Evolutionary conservation across 1,284 basidiomycete genomes (phyloP).

Genomic region (Hemileia vastatrix): DNA sequence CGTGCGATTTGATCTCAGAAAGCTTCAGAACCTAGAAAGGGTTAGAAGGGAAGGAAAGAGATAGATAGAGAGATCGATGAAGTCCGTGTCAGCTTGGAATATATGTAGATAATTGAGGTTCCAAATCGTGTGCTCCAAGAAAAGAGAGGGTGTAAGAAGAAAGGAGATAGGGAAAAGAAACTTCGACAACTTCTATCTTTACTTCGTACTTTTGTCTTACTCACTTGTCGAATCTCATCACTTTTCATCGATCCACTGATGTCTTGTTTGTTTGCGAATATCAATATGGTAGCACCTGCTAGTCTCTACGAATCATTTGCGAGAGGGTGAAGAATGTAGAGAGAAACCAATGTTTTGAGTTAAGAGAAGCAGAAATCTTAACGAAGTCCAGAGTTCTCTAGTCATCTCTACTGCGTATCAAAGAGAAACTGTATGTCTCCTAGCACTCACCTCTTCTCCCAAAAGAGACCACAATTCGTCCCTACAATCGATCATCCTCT

Average conservation of each 20-base stretch:
- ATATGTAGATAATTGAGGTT: not conserved
- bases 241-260: constrained; percentile 73
- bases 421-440: not conserved
- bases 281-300: constrained; percentile 82
- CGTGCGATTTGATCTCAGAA: constrained; percentile 66
- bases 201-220: constrained; percentile 37
- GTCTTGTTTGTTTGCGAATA: constrained; percentile 99
- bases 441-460: constrained; percentile 68
- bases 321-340: not conserved
- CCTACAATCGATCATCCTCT: constrained; percentile 79
- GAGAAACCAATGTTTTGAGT: not conserved
- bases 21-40: constrained; percentile 60
- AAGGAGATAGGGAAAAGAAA: constrained; percentile 16
- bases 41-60: not conserved
- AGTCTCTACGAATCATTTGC: constrained; percentile 56
- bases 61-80: not conserved
- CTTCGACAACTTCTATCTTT: not conserved
- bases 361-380: not conserved
- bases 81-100: not conserved
- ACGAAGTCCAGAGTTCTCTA: not conserved
- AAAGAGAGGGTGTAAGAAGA: not conserved
- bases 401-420: not conserved
- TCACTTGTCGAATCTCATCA: constrained; percentile 69
- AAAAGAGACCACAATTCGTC: constrained; percentile 75
- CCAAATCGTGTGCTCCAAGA: not conserved